These are phyloP conservation scores for Phytophthora agathidicida DNA, from an alignment of 352 stramenopile species.

Conservation along the genomic window DNA sequence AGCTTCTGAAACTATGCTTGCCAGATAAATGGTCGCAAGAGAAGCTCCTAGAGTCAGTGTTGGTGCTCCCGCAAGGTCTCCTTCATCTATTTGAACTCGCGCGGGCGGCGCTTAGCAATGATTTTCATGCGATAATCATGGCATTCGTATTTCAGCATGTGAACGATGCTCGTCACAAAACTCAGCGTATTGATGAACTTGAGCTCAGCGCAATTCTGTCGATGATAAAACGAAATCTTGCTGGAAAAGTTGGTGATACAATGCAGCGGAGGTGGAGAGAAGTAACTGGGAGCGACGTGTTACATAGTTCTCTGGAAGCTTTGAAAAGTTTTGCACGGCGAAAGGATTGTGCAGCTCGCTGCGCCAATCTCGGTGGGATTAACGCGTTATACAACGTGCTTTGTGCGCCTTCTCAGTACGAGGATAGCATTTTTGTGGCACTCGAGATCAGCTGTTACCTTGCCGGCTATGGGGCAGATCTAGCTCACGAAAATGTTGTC, in stretches of 20 bases:
- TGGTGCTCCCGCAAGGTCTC: conserved; percentile 30
- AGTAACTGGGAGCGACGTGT: conserved; percentile 15
- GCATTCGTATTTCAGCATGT: conserved; percentile 33
- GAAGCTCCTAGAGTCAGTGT: conserved; percentile 17
- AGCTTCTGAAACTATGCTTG: conserved; percentile 23
- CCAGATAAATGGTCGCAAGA: conserved; percentile 26
- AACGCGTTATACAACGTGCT: conserved; percentile 39
- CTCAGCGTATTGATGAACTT: conserved; percentile 27
- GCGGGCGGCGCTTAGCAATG: conserved; percentile 2
- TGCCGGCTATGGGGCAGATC: conserved; percentile 36
- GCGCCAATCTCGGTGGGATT: conserved; percentile 27
- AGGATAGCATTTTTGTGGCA: conserved; percentile 24
- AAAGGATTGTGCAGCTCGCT: conserved; percentile 37
- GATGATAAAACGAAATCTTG: conserved; percentile 21
- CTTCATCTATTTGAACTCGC: conserved; percentile 25
- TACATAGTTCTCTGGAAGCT: conserved; percentile 29
- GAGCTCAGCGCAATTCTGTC: conserved; percentile 30
- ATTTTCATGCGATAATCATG: conserved; percentile 14
- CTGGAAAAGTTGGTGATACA: conserved; percentile 12
- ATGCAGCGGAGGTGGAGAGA: background rate
- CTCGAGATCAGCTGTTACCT: conserved; percentile 50
- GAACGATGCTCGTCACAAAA: conserved; percentile 31
- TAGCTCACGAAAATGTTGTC: conserved; percentile 10
- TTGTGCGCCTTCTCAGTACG: conserved; percentile 36
- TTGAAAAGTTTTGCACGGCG: conserved; percentile 34